Percentiles rank a stretch among this genome's conserved stretches.
Evolutionary conservation across 192 early-diverging fungal genomes (phyloP).

Genomic region (Podila epigama): DNA sequence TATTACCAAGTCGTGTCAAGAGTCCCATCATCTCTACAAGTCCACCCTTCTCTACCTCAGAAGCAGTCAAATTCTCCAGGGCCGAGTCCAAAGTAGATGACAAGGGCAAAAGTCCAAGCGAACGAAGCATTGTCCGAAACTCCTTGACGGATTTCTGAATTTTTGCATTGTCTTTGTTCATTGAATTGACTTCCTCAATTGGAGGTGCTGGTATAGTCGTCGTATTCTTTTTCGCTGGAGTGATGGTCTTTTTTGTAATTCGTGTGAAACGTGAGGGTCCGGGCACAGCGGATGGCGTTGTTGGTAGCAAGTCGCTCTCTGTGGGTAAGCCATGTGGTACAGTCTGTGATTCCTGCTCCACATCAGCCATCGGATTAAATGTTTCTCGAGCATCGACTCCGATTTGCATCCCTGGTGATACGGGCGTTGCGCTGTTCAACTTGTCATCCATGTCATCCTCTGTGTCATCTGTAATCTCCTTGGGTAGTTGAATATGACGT

Average conservation of each 20-base stretch:
- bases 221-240: conserved; percentile 13
- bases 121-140: conserved; percentile 10
- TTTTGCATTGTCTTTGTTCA: neutral
- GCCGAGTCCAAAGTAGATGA: conserved; percentile 13
- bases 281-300: neutral
- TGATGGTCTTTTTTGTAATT: conserved; percentile 13
- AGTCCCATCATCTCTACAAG: conserved; percentile 28
- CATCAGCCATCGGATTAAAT: neutral
- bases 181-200: conserved; percentile 5
- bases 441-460: neutral
- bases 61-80: conserved; percentile 4
- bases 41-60: conserved; percentile 15
- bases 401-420: neutral
- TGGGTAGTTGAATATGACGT: conserved; percentile 43
- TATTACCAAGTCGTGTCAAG: conserved; percentile 11
- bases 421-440: neutral
- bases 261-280: conserved; percentile 38
- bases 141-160: conserved; percentile 18
- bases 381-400: neutral
- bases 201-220: conserved; percentile 30
- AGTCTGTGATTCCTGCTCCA: neutral
- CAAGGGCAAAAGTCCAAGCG: conserved; percentile 20
- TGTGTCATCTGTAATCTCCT: conserved; percentile 7
- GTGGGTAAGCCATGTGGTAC: neutral
- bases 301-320: neutral